Conservation (phyloP, 306 rosid genomes). For the Quercus gilva region DNA sequence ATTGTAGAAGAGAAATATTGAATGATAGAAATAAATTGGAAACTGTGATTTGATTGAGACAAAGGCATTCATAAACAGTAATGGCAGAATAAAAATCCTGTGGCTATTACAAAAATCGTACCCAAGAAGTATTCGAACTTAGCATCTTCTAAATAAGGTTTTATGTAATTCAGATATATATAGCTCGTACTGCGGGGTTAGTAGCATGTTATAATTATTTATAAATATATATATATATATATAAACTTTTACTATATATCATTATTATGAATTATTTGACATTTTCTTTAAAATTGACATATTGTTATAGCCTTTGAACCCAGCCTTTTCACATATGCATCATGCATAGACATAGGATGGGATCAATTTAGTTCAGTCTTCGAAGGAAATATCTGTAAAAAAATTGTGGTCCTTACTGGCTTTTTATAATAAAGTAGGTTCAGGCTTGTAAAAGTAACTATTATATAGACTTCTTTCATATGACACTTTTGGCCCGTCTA, state of each 20-base stretch:
- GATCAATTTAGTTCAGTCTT: slow-evolving; percentile 22
- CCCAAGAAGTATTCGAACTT: no score
- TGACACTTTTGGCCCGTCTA: slow-evolving; percentile 19
- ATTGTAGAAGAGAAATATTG: no score
- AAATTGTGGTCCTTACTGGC: slow-evolving; percentile 28
- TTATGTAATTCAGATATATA: no score
- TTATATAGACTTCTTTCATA: slow-evolving; percentile 10
- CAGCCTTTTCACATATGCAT: not conserved
- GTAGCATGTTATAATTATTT: no score
- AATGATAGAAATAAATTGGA: no score
- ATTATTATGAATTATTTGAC: not conserved
- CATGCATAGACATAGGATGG: slow-evolving; percentile 8
- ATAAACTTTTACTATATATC: not conserved
- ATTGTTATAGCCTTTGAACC: slow-evolving; percentile 2
- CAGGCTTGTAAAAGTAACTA: slow-evolving; percentile 26
- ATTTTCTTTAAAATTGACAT: not conserved
- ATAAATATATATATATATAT: no score
- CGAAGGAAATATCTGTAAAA: slow-evolving; percentile 18
- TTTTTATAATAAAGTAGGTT: slow-evolving; percentile 22
- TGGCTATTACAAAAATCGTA: no score
- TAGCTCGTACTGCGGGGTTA: no score
- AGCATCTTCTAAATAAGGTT: no score
- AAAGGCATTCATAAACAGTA: no score
- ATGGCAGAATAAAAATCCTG: no score
- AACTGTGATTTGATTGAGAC: no score